phyloP scores from a whole-genome alignment of 306 rosid genomes.

The Cucurbita ficifolia region DNA sequence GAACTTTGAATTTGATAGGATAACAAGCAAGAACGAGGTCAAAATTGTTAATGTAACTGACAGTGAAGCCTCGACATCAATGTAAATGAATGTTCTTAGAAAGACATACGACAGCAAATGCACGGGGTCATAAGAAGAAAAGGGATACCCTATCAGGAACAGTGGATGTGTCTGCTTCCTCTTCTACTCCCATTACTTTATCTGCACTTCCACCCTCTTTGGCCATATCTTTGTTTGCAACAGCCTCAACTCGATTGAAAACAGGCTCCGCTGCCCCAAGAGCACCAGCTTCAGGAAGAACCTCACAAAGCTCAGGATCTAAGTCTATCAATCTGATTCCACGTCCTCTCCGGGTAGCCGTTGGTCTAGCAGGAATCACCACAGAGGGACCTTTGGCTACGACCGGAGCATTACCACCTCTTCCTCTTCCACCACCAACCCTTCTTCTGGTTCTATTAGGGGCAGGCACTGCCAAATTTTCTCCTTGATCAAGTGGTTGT shows the following conservation, averaged over 20 bases:
- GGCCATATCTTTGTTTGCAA: conserved; percentile 50
- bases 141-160: conserved; percentile 74
- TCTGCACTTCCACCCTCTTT: conserved; percentile 84
- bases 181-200: conserved; percentile 57
- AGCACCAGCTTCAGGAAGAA: conserved; percentile 49
- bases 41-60: background rate
- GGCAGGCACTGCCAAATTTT: conserved; percentile 50
- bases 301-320: conserved; percentile 66
- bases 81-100: background rate
- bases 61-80: background rate
- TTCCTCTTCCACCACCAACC: conserved; percentile 76
- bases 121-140: conserved; percentile 4
- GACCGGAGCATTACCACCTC: conserved; percentile 68
- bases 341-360: conserved; percentile 91
- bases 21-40: background rate
- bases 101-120: background rate
- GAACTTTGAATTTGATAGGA: background rate
- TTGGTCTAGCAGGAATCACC: conserved; percentile 68
- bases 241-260: conserved; percentile 40
- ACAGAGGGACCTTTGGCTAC: conserved; percentile 65
- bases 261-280: conserved; percentile 48
- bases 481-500: conserved; percentile 56
- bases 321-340: conserved; percentile 65
- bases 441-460: conserved; percentile 60
- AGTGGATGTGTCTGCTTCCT: conserved; percentile 62